Evolutionary conservation across 148 eudicot species (phyloP), one percentile per base, ranked within the genome.

Genomic region (Amaranthus cruentus): DNA sequence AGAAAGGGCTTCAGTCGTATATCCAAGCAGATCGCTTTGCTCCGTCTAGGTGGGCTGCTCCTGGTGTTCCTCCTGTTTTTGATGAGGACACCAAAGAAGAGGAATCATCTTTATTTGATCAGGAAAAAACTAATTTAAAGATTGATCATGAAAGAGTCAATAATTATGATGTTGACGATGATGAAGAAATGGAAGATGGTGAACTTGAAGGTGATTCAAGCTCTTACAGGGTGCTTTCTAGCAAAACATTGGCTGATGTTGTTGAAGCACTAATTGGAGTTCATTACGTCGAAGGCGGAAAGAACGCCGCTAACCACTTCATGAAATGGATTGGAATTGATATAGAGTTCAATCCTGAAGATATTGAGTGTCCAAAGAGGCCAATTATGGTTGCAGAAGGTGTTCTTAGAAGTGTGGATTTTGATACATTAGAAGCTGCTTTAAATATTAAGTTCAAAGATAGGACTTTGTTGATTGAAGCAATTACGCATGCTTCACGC

Each of bases 41-140:
- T 66, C 98, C 97, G 58, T 87, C 97, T 46, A 86, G 99, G 83
- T 95, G 99, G 99, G 89, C 99, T 84, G 97, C 99, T 70, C 99
- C 99, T 69, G 99, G 99, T 66, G 99, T 95, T 73, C 86, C 85
- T 62, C 99, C 99, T 28, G 97, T 95, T 62, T 95, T 87, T 82
- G 99, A 95, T 71, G 99, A 95, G 84, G 98, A 95, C 68, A 65
- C 65, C 73, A 95, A 86, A 85, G 99, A 91, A 12, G 81, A 79
- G 11, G 96, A 87, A 10, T 73, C 85, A 44, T 90, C 85, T 65
- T 85, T 95, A 8, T 88, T 88, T 73, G 88, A 84, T 77, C 77
- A 77, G 63, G 89, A 81, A 71, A 80, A 58, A 50, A 44, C 81
- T 52, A 62, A 62, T 76, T 50, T 66, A 43, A 83, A 71, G 72